phyloP scores from a whole-genome alignment of 2,329 filamentous ascomycete species.

The Beauveria varroae region DNA sequence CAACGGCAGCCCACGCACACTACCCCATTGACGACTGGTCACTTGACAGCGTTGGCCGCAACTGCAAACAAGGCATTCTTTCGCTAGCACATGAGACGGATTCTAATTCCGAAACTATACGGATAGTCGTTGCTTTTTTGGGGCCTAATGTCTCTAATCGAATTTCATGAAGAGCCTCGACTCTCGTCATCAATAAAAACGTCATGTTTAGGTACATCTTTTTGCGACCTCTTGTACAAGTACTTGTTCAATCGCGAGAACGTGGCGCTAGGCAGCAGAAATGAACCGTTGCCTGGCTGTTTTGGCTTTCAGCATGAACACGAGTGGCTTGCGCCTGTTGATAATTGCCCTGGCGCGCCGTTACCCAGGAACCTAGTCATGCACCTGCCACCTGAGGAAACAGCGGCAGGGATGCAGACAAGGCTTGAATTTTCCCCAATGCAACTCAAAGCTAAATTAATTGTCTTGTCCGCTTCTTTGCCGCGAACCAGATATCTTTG shows the following conservation, averaged over 20 bases:
- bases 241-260: neutral
- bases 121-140: too few species aligned
- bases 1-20: neutral
- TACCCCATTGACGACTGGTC: too few species aligned
- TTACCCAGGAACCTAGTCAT: neutral
- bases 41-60: too few species aligned
- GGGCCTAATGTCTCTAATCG: too few species aligned
- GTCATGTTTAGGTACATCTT: neutral
- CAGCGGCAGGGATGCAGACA: too few species aligned
- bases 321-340: neutral
- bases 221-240: neutral
- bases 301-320: neutral
- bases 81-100: too few species aligned
- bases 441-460: too few species aligned
- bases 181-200: neutral
- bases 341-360: neutral
- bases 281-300: neutral
- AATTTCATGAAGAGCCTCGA: neutral
- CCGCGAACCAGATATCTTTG: too few species aligned
- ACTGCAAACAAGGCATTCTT: too few species aligned
- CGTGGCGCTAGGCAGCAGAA: neutral
- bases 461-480: too few species aligned
- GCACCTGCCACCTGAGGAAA: neutral
- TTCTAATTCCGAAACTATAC: too few species aligned
- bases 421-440: too few species aligned